Conservation (phyloP, 2,329 filamentous ascomycete species). For the Sarocladiaceae sp. region DNA sequence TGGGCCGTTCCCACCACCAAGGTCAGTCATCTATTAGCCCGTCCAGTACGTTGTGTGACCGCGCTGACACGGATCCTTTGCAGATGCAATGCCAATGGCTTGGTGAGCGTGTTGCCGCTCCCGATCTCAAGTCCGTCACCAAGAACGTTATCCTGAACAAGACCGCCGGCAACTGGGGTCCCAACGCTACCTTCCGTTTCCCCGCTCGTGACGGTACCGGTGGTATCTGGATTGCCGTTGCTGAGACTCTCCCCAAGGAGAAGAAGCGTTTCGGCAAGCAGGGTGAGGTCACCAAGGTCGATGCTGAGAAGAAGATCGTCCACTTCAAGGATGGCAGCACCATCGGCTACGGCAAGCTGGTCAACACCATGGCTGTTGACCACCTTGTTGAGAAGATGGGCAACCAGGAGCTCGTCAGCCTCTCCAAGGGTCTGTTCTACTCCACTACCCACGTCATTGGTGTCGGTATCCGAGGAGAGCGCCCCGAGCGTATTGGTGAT, state of each 20-base stretch:
- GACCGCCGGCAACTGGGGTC: conserved; percentile 95
- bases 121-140: conserved; percentile 89
- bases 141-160: conserved; percentile 95
- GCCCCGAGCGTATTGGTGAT: conserved; percentile 94
- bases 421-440: conserved; percentile 93
- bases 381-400: conserved; percentile 81
- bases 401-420: conserved; percentile 74
- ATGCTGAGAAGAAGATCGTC: conserved; percentile 80
- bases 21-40: conserved; percentile 46
- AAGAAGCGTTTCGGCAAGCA: conserved; percentile 88
- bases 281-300: conserved; percentile 79
- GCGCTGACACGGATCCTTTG: conserved; percentile 12
- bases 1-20: conserved; percentile 98
- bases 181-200: conserved; percentile 98
- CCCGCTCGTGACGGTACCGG: conserved; percentile 92
- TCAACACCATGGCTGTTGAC: conserved; percentile 97
- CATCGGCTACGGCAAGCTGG: conserved; percentile 84
- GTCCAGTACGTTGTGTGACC: too few relatives aligned
- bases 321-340: conserved; percentile 80
- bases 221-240: conserved; percentile 98
- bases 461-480: conserved; percentile 85
- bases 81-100: conserved; percentile 99
- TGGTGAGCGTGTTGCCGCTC: conserved; percentile 95
- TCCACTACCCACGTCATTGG: conserved; percentile 96
- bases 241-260: conserved; percentile 84